Percentiles rank a stretch among this genome's conserved stretches.
Evolutionary conservation across 208 protist species (phyloP).

Genomic region (Leishmania braziliensis): DNA sequence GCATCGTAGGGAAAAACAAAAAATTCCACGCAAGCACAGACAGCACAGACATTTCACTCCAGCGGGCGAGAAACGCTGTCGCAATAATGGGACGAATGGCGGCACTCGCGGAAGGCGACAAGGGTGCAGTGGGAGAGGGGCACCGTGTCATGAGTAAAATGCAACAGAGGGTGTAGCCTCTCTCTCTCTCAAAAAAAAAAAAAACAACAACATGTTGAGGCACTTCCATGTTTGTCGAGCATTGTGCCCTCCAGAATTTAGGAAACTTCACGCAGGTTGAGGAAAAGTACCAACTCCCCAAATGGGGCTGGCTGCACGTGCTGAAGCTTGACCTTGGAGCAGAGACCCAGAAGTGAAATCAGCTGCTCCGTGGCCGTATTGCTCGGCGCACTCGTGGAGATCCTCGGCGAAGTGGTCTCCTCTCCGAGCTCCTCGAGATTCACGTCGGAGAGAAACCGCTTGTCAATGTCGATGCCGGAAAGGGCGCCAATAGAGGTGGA

Average conservation of each 20-base stretch:
- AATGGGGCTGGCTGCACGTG: slow-evolving; percentile 27
- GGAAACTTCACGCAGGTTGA: slow-evolving; percentile 26
- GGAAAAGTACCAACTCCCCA: slow-evolving; percentile 30
- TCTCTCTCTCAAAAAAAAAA: background rate
- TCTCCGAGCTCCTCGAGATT: slow-evolving; percentile 27
- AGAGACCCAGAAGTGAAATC: slow-evolving; percentile 28
- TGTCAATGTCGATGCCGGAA: slow-evolving; percentile 21
- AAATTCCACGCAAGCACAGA: background rate
- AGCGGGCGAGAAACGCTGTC: background rate
- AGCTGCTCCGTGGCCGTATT: slow-evolving; percentile 20
- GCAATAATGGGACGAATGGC: background rate
- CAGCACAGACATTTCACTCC: background rate
- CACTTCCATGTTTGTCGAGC: too few relatives aligned
- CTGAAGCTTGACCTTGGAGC: slow-evolving; percentile 31
- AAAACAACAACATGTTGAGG: background rate
- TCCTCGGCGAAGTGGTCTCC: background rate
- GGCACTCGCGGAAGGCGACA: background rate
- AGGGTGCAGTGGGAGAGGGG: background rate
- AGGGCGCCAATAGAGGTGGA: slow-evolving; percentile 20
- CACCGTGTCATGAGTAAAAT: background rate
- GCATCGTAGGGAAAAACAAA: background rate
- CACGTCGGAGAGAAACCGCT: slow-evolving; percentile 15
- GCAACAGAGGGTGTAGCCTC: background rate
- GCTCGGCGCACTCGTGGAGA: background rate
- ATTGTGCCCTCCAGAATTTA: background rate